Evolutionary conservation across 2,329 filamentous ascomycete genomes (phyloP).

Genomic region (Endothia cerciana): DNA sequence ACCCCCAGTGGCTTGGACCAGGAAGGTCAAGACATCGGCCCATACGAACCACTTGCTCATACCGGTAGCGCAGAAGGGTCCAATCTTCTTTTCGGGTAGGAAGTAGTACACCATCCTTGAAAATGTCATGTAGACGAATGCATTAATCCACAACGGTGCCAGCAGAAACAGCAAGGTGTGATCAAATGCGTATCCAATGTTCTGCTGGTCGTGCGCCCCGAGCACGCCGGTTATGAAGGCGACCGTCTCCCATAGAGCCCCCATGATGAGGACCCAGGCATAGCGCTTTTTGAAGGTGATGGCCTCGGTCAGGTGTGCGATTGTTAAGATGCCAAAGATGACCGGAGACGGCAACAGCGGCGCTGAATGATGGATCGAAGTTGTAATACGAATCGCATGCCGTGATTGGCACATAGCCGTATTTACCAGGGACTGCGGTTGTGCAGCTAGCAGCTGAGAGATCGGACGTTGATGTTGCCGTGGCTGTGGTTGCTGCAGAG

Average conservation of each 20-base stretch:
- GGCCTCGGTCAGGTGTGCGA: constrained; percentile 32
- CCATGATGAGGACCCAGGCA: constrained; percentile 46
- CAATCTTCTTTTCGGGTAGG: constrained; percentile 40
- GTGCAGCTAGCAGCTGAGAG: background rate
- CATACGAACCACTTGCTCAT: constrained; percentile 52
- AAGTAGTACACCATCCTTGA: constrained; percentile 45
- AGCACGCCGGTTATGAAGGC: constrained; percentile 44
- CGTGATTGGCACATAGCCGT: constrained; percentile 34
- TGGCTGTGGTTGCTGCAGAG: background rate
- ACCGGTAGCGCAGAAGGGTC: constrained; percentile 37
- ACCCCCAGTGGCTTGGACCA: constrained; percentile 48
- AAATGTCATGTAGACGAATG: constrained; percentile 50
- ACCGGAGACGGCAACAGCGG: constrained; percentile 35
- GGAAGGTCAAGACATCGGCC: constrained; percentile 51
- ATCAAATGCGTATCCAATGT: constrained; percentile 36
- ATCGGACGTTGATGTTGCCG: constrained; percentile 3
- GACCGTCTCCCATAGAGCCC: constrained; percentile 42
- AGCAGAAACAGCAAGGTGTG: constrained; percentile 45
- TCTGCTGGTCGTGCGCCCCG: constrained; percentile 44
- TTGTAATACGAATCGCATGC: constrained; percentile 39
- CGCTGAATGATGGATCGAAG: constrained; percentile 34
- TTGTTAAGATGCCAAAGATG: constrained; percentile 34
- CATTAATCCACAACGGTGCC: constrained; percentile 50
- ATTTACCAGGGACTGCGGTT: constrained; percentile 29
- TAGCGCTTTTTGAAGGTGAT: constrained; percentile 32